Base-by-base conservation (phyloP, 2,329 filamentous ascomycete genomes). In the Xylaria sp. region DNA sequence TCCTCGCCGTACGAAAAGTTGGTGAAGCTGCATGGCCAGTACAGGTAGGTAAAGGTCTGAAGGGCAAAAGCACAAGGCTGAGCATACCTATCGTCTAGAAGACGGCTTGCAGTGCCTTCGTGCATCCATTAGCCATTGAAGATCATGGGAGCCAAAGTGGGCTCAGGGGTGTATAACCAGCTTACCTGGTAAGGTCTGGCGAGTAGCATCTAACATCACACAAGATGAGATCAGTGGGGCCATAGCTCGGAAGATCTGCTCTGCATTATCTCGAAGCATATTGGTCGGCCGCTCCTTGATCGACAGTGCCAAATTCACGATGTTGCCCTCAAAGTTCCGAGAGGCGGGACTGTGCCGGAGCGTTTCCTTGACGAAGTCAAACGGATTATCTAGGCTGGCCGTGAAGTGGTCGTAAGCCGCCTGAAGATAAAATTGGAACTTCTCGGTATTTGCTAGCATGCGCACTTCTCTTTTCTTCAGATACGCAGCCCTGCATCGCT, bases 401-500 rank as follows among this genome's bases (percentile, higher is more conserved):
- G 67, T 63, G 52, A 70, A 70, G 47, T 70, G 68, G 20, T 69
- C 67, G 38, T 67, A 69, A 2, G 68, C 67, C 1, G 68, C 67
- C 58, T 69, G 64, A 13, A 70, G 66, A 44, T 68, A 68, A 42
- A 68, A 64, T 44, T 68, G 65, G 9, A 68, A 59, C 48, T 65
- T 62, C 44, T 67, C 59, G 1, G 66, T 64, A 16, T 59, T 65
- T 7, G 68, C 67, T 17, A 69, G 53, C 68, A 70, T 70, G 5
- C 79, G 74, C 4, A 77, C 70, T 53, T 71, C 65, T 34, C 69
- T 69, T 59, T 80, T 81, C 26, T 67, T 68, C 11, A 70, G 57
- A 46, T 73, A 71, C 0, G 79, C 75, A 21, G 68, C 63, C 29
- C 72, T 67, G 61, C 74, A 77, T 24, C 72, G 72, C 9, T 63